These are phyloP conservation scores for Salix dunnii DNA, from an alignment of 345 rosid species.

Conservation along the genomic window DNA sequence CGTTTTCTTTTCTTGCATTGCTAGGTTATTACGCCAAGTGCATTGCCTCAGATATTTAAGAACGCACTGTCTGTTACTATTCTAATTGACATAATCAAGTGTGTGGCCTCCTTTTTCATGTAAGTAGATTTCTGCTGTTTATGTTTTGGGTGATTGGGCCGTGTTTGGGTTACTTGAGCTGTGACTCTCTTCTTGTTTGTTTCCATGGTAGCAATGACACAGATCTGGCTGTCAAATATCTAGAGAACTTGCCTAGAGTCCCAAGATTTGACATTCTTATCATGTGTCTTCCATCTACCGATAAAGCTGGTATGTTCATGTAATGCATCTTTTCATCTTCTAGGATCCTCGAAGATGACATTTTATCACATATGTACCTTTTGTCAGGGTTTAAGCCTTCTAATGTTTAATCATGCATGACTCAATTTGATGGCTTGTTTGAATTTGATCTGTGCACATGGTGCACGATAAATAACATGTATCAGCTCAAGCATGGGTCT, in stretches of 20 bases:
- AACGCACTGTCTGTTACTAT: conserved; percentile 67
- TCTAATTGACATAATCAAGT: conserved; percentile 65
- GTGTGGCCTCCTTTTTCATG: conserved; percentile 64
- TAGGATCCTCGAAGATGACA: not conserved
- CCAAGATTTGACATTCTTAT: conserved; percentile 82
- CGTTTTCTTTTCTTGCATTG: conserved; percentile 6
- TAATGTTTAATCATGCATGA: not conserved
- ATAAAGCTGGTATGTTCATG: conserved; percentile 59
- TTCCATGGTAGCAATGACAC: conserved; percentile 54
- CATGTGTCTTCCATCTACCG: conserved; percentile 68
- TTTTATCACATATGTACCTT: too few relatives aligned
- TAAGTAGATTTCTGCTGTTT: conserved; percentile 35
- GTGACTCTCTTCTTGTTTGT: conserved; percentile 5
- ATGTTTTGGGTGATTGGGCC: not conserved
- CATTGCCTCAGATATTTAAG: conserved; percentile 76
- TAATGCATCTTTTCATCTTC: not conserved
- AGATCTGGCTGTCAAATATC: conserved; percentile 66
- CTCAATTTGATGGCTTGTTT: not conserved
- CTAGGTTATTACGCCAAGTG: conserved; percentile 67
- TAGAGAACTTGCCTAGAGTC: conserved; percentile 69
- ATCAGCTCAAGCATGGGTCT: not conserved
- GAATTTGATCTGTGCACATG: not conserved
- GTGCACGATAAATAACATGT: not conserved
- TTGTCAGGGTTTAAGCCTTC: not conserved
- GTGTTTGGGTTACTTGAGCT: not conserved